phyloP scores from a whole-genome alignment of 768 basidiomycete species.

The Trametes coccinea region DNA sequence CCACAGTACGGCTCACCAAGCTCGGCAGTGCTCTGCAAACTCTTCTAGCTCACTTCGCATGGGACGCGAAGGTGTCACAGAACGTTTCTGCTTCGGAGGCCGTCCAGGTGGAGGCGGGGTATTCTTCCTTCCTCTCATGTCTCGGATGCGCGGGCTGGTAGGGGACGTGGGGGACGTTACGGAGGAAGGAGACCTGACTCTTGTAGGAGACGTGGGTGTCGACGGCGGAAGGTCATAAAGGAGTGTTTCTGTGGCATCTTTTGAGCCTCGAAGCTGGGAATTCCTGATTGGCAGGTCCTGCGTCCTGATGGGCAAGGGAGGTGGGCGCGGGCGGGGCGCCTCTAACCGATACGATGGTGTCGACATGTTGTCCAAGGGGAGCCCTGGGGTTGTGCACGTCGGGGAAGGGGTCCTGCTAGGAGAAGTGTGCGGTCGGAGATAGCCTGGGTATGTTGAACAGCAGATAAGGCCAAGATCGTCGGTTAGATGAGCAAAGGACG shows the following conservation, averaged over 20 bases:
- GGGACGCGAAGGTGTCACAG: conserved; percentile 68
- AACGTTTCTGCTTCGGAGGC: conserved; percentile 50
- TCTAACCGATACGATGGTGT: conserved; percentile 65
- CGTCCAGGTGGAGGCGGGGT: conserved; percentile 56
- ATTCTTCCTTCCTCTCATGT: conserved; percentile 50
- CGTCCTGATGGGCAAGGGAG: conserved; percentile 53
- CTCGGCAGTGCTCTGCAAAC: conserved; percentile 75
- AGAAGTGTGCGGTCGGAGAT: conserved; percentile 13
- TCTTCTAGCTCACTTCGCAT: conserved; percentile 69
- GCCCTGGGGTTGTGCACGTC: neutral
- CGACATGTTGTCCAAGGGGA: conserved; percentile 45
- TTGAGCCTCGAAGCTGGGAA: conserved; percentile 43
- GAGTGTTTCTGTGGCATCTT: conserved; percentile 56
- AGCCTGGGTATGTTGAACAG: conserved; percentile 13
- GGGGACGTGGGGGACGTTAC: conserved; percentile 61
- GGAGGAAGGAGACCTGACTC: conserved; percentile 45
- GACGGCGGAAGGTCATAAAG: conserved; percentile 76
- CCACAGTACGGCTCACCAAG: conserved; percentile 55
- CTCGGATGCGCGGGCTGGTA: conserved; percentile 49
- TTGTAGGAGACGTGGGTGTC: conserved; percentile 56
- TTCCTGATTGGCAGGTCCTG: conserved; percentile 48
- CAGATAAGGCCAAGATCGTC: conserved; percentile 15
- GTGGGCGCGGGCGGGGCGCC: conserved; percentile 60
- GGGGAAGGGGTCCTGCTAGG: conserved; percentile 6
- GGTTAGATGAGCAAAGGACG: conserved; percentile 9